A percentile compares a stretch with the other conserved stretches of the same genome.
phyloP scores from a whole-genome alignment of 306 rosid species.

The Trifolium subterraneum region DNA sequence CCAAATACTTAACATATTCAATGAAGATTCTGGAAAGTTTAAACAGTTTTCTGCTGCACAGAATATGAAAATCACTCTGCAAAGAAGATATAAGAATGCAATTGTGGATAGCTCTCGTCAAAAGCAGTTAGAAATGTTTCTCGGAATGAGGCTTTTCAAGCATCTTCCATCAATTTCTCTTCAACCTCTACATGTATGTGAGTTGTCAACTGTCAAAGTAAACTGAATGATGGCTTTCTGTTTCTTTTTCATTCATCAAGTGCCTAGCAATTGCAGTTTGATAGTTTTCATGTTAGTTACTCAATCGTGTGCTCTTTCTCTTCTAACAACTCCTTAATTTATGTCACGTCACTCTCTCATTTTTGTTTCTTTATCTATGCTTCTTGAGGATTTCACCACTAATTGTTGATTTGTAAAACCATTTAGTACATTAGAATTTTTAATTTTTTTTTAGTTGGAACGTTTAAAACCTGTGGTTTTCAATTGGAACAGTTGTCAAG shows the following conservation, averaged over 20 bases:
- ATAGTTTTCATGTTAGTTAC: slow-evolving; percentile 47
- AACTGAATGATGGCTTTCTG: slow-evolving; percentile 43
- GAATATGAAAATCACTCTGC: slow-evolving; percentile 93
- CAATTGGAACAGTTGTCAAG: slow-evolving; percentile 23
- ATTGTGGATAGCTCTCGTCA: slow-evolving; percentile 98
- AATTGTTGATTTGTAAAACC: slow-evolving; percentile 27
- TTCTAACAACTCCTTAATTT: slow-evolving; percentile 33
- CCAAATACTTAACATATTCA: slow-evolving; percentile 97
- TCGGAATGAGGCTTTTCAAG: slow-evolving; percentile 94
- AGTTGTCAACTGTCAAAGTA: slow-evolving; percentile 47
- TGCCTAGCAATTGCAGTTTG: slow-evolving; percentile 46
- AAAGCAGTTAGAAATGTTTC: slow-evolving; percentile 95
- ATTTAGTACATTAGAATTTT: background rate
- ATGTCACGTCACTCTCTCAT: background rate
- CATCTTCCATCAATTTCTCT: slow-evolving; percentile 95
- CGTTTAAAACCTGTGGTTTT: slow-evolving; percentile 28
- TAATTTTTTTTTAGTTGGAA: background rate
- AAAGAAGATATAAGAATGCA: slow-evolving; percentile 94
- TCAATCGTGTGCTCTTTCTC: slow-evolving; percentile 24
- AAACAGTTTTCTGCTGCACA: slow-evolving; percentile 97
- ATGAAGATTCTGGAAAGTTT: slow-evolving; percentile 89
- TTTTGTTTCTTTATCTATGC: slow-evolving; percentile 4
- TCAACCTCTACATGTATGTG: slow-evolving; percentile 88
- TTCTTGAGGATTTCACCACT: slow-evolving; percentile 24
- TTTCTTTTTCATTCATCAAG: slow-evolving; percentile 49